These are phyloP conservation scores for Phytophthora aleatoria DNA, from an alignment of 352 stramenopile species.

Conservation along the genomic window DNA sequence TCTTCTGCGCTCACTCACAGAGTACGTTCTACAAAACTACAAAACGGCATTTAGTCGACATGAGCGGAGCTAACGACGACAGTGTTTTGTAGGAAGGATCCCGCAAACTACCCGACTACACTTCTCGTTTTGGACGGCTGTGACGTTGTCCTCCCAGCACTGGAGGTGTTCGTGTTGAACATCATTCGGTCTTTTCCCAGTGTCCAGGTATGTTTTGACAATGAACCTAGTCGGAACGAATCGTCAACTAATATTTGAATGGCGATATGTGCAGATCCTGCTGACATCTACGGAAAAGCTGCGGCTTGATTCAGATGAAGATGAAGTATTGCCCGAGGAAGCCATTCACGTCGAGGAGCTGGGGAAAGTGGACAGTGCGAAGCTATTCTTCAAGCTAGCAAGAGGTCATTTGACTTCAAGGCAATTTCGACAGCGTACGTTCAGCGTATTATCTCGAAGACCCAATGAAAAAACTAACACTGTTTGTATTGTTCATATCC, in stretches of 20 bases:
- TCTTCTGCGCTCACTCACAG: constrained; percentile 40
- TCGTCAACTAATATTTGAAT: background rate
- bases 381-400: constrained; percentile 54
- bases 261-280: constrained; percentile 32
- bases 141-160: constrained; percentile 44
- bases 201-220: constrained; percentile 42
- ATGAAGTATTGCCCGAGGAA: constrained; percentile 23
- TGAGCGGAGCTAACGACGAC: constrained; percentile 4
- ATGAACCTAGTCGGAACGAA: background rate
- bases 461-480: background rate
- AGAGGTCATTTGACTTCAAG: constrained; percentile 39
- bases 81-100: constrained; percentile 22
- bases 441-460: background rate
- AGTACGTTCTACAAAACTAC: constrained; percentile 28
- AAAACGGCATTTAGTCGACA: background rate
- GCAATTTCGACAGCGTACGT: constrained; percentile 51
- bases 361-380: constrained; percentile 44
- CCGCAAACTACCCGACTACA: constrained; percentile 24
- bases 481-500: background rate
- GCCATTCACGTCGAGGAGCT: constrained; percentile 44
- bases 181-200: constrained; percentile 41
- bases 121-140: constrained; percentile 71
- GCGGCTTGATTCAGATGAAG: constrained; percentile 21
- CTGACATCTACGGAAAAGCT: constrained; percentile 42
- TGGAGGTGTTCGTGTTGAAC: constrained; percentile 51